A percentile compares a stretch with the other conserved stretches of the same genome.
phyloP scores from a whole-genome alignment of 345 rosid species.

The Arabis hirsuta region DNA sequence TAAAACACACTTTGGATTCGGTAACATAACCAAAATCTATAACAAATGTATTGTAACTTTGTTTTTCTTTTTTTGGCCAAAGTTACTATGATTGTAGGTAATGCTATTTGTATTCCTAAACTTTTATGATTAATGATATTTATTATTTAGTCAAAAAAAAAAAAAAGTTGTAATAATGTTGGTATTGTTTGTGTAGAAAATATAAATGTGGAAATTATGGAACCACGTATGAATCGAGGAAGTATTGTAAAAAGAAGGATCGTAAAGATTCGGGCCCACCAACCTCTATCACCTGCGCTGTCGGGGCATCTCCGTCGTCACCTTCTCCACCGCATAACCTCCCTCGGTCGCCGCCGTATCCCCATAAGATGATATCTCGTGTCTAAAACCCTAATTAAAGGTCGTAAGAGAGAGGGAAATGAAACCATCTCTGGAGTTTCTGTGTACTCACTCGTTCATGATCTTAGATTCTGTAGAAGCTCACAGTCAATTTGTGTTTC shows the following conservation, averaged over 20 bases:
- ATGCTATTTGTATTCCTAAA: no score
- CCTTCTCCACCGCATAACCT: neutral
- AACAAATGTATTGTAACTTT: no score
- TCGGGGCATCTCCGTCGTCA: neutral
- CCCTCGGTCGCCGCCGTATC: neutral
- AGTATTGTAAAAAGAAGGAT: neutral
- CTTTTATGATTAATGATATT: no score
- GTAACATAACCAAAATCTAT: no score
- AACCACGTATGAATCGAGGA: slow-evolving; percentile 13
- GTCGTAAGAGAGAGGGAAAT: neutral
- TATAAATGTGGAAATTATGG: neutral
- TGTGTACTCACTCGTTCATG: neutral
- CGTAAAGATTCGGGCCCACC: slow-evolving; percentile 9
- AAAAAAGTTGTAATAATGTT: no score
- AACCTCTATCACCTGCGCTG: neutral
- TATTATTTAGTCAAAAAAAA: no score
- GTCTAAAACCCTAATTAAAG: neutral
- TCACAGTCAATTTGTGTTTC: neutral
- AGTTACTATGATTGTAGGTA: no score
- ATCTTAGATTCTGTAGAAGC: slow-evolving; percentile 14
- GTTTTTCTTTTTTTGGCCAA: no score
- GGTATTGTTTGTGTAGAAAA: no score
- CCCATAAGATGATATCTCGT: neutral
- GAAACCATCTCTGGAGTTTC: neutral
- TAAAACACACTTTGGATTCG: no score